phyloP scores from a whole-genome alignment of 148 eudicot genomes.

The Silene uniflora region DNA sequence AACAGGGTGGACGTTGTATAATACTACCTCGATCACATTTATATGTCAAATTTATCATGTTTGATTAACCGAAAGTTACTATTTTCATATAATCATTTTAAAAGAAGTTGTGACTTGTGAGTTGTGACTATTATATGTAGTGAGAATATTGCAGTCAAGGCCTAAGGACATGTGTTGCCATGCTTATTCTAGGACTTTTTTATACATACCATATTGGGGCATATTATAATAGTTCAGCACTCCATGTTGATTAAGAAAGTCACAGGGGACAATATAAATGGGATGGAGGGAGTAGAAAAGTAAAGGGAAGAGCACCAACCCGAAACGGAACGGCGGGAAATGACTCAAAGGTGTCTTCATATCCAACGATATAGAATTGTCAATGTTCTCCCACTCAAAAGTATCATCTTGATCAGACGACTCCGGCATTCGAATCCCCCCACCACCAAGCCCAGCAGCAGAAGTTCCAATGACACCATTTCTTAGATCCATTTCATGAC shows the following conservation, averaged over 20 bases:
- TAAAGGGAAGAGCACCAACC: conserved; percentile 49
- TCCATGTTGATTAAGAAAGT: not conserved
- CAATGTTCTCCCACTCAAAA: conserved; percentile 72
- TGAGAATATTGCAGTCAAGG: no score
- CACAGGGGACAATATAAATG: not conserved
- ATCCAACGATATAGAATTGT: conserved; percentile 80
- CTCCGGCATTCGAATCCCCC: conserved; percentile 56
- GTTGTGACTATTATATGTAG: no score
- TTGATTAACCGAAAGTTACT: no score
- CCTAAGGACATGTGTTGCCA: no score
- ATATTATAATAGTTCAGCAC: no score
- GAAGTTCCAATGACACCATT: conserved; percentile 49
- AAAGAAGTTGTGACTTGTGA: no score
- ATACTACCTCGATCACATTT: not conserved
- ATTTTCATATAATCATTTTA: no score
- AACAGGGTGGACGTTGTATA: not conserved
- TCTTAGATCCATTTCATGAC: conserved; percentile 46
- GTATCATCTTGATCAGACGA: conserved; percentile 55
- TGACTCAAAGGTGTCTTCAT: conserved; percentile 91
- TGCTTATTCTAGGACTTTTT: no score
- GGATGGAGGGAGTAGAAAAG: conserved; percentile 2
- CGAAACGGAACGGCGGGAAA: conserved; percentile 98
- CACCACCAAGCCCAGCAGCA: conserved; percentile 54
- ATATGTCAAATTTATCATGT: no score
- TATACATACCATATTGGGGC: no score